Percentiles rank a stretch among this genome's conserved stretches.
Evolutionary conservation across 2,329 filamentous ascomycete genomes (phyloP).

Genomic region (Clarireedia homoeocarpa): DNA sequence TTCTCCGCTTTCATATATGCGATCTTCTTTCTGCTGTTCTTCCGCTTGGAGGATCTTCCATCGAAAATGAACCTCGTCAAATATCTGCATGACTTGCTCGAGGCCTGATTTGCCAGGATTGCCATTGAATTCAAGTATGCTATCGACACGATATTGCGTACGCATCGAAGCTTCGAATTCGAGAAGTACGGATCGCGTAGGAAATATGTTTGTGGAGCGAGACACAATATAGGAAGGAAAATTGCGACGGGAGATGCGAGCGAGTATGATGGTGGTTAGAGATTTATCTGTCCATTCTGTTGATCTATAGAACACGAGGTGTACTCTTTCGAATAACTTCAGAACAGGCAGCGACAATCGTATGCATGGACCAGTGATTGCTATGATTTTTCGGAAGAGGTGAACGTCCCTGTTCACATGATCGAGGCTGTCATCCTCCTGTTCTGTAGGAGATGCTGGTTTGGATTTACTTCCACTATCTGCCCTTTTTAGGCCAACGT

Average conservation of each 20-base stretch:
- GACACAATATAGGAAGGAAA: slow-evolving; percentile 90
- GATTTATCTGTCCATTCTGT: slow-evolving; percentile 98
- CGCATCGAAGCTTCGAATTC: slow-evolving; percentile 86
- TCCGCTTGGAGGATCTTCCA: slow-evolving; percentile 69
- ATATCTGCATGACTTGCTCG: slow-evolving; percentile 60
- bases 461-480: slow-evolving; percentile 14
- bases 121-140: slow-evolving; percentile 71
- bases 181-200: slow-evolving; percentile 63
- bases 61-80: slow-evolving; percentile 68
- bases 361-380: slow-evolving; percentile 74
- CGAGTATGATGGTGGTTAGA: slow-evolving; percentile 86
- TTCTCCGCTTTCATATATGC: slow-evolving; percentile 72
- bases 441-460: slow-evolving; percentile 16
- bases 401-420: slow-evolving; percentile 58
- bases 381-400: slow-evolving; percentile 70
- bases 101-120: slow-evolving; percentile 58
- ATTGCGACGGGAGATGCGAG: slow-evolving; percentile 78
- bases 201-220: slow-evolving; percentile 81
- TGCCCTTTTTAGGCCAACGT: slow-evolving; percentile 54
- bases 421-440: slow-evolving; percentile 44
- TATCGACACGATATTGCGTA: slow-evolving; percentile 75
- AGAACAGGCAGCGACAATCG: slow-evolving; percentile 65
- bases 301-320: slow-evolving; percentile 91
- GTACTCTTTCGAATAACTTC: slow-evolving; percentile 86
- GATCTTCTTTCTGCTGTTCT: slow-evolving; percentile 70